Base-by-base conservation (phyloP, 352 stramenopile species). In the Pythium dissotocum region DNA sequence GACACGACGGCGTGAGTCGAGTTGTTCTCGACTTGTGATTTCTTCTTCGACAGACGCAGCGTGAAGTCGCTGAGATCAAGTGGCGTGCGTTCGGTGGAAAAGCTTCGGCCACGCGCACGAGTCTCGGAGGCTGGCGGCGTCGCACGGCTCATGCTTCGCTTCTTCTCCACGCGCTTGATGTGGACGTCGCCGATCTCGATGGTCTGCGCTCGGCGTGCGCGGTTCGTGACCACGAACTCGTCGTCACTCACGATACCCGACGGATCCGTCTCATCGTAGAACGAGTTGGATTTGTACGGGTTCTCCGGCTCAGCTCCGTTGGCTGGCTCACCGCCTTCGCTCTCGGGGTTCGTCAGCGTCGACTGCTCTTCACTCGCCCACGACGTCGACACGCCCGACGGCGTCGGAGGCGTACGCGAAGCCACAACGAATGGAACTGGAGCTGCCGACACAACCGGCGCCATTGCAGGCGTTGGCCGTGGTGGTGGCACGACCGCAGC, bases 181-280 rank as follows among this genome's bases (percentile, higher is more conserved):
- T 49, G 56, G 4, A 69, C 57, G 38, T 73, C 63, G 53, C 69
- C 51, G 46, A 68, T 65, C 63, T 75, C 63, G 46, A 75, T 61
- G 10, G 69, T 75, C 69, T 75, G 51, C n/a, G 69, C 69, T n/a
- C 69, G 63, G 1, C 69, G 69, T n/a, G 48, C 54, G 8, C 69
- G 69, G 24, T 32, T 65, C 61, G 30, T 44, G 44, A 46, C 30
- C 35, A 74, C 63, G 16, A 67, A 74, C 62, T 74, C 68, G 38
- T 74, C 68, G 44, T 74, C 68, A 40, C 68, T 74, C 9, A 67
- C 68, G 21, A 70, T 67, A 21, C 68, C 68, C 26, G 68, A 70
- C 38, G 68, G 68, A 16, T 74, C 68, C 6, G 68, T 74, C 46
- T 70, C 61, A 51, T 74, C 62, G 21, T 61, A 74, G 52, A 74